Percentiles rank a stretch among this genome's conserved stretches.
These are phyloP conservation scores for Geotrichum australiense DNA, from an alignment of 1,139 yeast species.

Conservation along the genomic window DNA sequence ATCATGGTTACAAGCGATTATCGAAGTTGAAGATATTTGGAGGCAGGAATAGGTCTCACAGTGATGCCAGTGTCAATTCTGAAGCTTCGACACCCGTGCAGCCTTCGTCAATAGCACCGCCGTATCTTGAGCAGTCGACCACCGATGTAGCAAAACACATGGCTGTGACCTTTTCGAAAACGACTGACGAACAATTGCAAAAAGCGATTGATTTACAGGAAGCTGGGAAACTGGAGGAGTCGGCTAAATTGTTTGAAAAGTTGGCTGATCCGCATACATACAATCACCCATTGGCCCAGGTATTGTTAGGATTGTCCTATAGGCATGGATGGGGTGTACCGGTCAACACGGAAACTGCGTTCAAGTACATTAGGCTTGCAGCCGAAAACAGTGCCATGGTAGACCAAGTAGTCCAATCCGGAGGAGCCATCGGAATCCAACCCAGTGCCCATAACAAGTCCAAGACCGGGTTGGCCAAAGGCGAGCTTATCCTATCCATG, in stretches of 20 bases:
- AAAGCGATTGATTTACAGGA: conserved; percentile 31
- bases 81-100: not conserved
- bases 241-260: conserved; percentile 23
- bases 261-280: conserved; percentile 27
- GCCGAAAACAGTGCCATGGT: conserved; percentile 27
- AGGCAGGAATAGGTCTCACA: conserved; percentile 13
- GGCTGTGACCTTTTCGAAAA: conserved; percentile 17
- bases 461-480: conserved; percentile 23
- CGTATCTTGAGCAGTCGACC: conserved; percentile 11
- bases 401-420: conserved; percentile 19
- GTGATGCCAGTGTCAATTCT: conserved; percentile 11
- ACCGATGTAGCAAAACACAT: conserved; percentile 9
- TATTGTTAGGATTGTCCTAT: conserved; percentile 30
- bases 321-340: conserved; percentile 35
- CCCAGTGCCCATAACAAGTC: conserved; percentile 10
- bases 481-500: conserved; percentile 31
- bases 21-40: conserved; percentile 10
- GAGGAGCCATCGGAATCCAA: conserved; percentile 12
- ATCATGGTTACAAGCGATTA: conserved; percentile 1
- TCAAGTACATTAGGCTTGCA: conserved; percentile 28
- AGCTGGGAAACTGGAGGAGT: conserved; percentile 24
- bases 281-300: conserved; percentile 31
- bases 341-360: conserved; percentile 25
- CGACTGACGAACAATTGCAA: conserved; percentile 25
- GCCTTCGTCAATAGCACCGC: conserved; percentile 1